phyloP scores from a whole-genome alignment of 179 eudicot genomes.

The Heliamphora pulchella region DNA sequence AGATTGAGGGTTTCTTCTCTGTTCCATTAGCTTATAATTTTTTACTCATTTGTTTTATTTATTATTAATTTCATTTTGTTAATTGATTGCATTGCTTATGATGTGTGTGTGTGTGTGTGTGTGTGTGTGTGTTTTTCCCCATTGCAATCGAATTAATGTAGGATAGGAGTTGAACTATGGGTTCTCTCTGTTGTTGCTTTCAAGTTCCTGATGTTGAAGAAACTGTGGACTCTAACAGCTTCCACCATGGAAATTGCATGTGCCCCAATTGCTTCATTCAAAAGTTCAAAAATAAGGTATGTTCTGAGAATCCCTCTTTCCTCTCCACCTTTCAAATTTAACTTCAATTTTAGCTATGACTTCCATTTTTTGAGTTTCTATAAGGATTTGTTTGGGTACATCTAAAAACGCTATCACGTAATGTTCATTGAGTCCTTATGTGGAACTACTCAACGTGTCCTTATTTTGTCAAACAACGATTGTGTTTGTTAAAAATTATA shows the following conservation, averaged over 20 bases:
- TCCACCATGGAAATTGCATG: conserved; percentile 13
- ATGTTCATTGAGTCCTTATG: too few species aligned
- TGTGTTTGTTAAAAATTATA: too few species aligned
- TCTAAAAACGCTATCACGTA: too few species aligned
- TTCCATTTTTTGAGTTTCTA: neutral
- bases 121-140: too few species aligned
- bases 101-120: neutral
- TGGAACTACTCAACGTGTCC: too few species aligned
- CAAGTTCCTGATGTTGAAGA: conserved; percentile 17
- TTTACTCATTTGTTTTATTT: neutral
- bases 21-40: too few species aligned
- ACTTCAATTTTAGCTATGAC: neutral
- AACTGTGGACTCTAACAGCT: conserved; percentile 9
- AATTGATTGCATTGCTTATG: neutral
- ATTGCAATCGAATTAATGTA: neutral
- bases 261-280: conserved; percentile 15
- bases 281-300: conserved; percentile 25
- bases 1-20: neutral
- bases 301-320: neutral
- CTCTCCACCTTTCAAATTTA: neutral
- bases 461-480: too few species aligned
- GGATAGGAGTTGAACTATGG: conserved; percentile 16
- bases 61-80: neutral
- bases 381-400: too few species aligned
- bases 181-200: conserved; percentile 19